Evolutionary conservation across 176 grass and related monocot species (phyloP).

Genomic region (Chloris gayana): DNA sequence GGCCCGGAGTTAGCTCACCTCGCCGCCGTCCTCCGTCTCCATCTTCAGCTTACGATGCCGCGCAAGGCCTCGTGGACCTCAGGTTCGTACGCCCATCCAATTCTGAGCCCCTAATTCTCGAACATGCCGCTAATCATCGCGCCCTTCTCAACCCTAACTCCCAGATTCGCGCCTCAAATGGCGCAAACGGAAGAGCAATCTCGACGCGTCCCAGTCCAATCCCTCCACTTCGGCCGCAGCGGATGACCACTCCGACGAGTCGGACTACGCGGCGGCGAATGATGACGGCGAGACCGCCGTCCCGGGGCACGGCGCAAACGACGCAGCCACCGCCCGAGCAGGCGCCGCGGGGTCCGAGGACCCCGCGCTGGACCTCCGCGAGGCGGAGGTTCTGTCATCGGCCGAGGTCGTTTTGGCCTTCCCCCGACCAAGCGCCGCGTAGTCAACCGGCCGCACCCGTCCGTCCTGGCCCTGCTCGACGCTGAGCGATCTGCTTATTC

Average conservation of each 20-base stretch:
- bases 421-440: slow-evolving; percentile 48
- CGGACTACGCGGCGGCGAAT: slow-evolving; percentile 19
- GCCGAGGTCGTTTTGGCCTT: slow-evolving; percentile 59
- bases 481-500: slow-evolving; percentile 40
- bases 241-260: slow-evolving; percentile 28
- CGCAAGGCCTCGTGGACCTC: slow-evolving; percentile 56
- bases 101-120: not conserved
- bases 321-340: slow-evolving; percentile 5
- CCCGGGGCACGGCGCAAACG: not conserved
- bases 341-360: slow-evolving; percentile 20
- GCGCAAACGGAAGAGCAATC: slow-evolving; percentile 86
- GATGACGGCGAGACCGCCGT: slow-evolving; percentile 29
- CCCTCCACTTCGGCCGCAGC: slow-evolving; percentile 39
- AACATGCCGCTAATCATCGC: not conserved
- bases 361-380: slow-evolving; percentile 58
- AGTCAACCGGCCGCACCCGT: slow-evolving; percentile 76
- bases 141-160: slow-evolving; percentile 24
- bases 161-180: slow-evolving; percentile 87
- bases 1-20: not conserved
- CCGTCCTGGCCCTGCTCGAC: slow-evolving; percentile 56
- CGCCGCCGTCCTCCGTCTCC: not conserved
- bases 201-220: slow-evolving; percentile 43
- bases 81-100: slow-evolving; percentile 41
- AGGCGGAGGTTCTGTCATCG: slow-evolving; percentile 65
- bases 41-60: slow-evolving; percentile 43